Percentiles rank a stretch among this genome's conserved stretches.
Evolutionary conservation across 768 basidiomycete genomes (phyloP).

Genomic region (Rubroboletus pulcherrimus): DNA sequence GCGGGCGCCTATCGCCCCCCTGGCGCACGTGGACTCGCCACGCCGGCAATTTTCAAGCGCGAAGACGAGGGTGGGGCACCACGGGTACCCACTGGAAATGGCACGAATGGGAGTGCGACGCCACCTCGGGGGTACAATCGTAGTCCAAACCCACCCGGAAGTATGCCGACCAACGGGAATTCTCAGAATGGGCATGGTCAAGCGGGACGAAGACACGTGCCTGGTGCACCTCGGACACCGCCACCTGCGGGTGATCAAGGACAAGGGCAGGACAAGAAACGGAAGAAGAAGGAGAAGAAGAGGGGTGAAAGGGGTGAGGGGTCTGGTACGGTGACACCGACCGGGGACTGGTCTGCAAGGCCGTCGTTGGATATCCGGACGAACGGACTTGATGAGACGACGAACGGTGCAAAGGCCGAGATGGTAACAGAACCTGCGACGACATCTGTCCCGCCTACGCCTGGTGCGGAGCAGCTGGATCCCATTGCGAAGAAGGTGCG

Average conservation of each 20-base stretch:
- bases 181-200: constrained; percentile 31
- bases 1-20: constrained; percentile 92
- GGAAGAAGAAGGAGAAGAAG: constrained; percentile 57
- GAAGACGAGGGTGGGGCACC: constrained; percentile 83
- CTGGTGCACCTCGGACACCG: constrained; percentile 59
- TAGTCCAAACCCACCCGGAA: constrained; percentile 53
- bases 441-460: constrained; percentile 45
- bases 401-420: constrained; percentile 16
- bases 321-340: constrained; percentile 29
- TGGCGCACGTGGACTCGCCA: constrained; percentile 84
- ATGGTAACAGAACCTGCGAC: constrained; percentile 4
- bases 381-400: constrained; percentile 19
- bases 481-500: constrained; percentile 87
- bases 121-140: constrained; percentile 60
- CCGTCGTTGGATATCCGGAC: constrained; percentile 38
- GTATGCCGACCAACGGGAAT: constrained; percentile 35
- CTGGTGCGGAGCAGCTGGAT: constrained; percentile 64
- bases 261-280: constrained; percentile 32
- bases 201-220: constrained; percentile 47
- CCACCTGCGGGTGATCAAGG: constrained; percentile 39
- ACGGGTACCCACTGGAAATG: constrained; percentile 40
- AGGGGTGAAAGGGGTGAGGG: constrained; percentile 39
- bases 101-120: constrained; percentile 49
- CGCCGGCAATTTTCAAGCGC: constrained; percentile 85
- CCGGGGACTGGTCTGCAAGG: constrained; percentile 21